Evolutionary conservation across 169 alveolate species (phyloP).

Genomic region (Ichthyophthirius multifiliis): DNA sequence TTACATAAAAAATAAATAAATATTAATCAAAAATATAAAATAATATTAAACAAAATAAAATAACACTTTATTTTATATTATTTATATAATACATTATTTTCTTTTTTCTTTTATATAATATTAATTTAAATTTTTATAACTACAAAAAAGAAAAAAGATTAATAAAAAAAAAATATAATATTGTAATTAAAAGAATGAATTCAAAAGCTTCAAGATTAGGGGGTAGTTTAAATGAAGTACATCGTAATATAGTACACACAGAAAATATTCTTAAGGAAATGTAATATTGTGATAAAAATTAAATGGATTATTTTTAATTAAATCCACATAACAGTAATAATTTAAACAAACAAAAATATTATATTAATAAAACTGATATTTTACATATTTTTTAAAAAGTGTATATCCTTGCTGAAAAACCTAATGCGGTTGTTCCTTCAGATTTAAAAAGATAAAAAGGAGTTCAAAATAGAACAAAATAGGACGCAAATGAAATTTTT

Average conservation of each 20-base stretch:
- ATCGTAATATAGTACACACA: constrained; percentile 16
- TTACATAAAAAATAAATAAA: too few species aligned
- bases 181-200: too few species aligned
- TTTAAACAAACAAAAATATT: not conserved
- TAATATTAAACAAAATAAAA: too few species aligned
- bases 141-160: too few species aligned
- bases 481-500: constrained; percentile 24
- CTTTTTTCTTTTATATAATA: too few species aligned
- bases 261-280: constrained; percentile 29
- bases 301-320: constrained; percentile 35
- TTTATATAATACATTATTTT: too few species aligned
- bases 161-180: too few species aligned
- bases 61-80: too few species aligned
- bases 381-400: not conserved
- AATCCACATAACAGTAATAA: constrained; percentile 31
- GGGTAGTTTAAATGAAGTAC: not conserved
- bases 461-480: not conserved
- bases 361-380: not conserved
- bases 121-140: too few species aligned
- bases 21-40: too few species aligned
- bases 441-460: constrained; percentile 19
- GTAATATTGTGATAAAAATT: constrained; percentile 34
- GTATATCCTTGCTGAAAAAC: constrained; percentile 39
- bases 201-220: not conserved
- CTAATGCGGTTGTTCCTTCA: constrained; percentile 23